phyloP scores from a whole-genome alignment of 768 basidiomycete species.

The Coprinellus micaceus region DNA sequence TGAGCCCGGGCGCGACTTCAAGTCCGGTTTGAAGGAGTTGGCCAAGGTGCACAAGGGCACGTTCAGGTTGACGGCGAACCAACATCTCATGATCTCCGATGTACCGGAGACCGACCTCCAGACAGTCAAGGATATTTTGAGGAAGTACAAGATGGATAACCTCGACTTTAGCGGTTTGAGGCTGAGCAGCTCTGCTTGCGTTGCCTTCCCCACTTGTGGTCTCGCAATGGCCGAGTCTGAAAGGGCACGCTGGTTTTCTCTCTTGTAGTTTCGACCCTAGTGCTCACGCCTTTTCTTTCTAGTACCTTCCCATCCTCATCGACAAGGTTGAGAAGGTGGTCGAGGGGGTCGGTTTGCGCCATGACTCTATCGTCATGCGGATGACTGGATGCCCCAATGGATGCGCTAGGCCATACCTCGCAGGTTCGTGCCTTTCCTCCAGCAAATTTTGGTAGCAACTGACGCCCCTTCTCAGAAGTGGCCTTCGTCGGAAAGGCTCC shows the following conservation, averaged over 20 bases:
- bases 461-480: conserved; percentile 54
- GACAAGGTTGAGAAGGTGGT: conserved; percentile 94
- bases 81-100: conserved; percentile 87
- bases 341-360: conserved; percentile 88
- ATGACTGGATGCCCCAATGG: conserved; percentile 98
- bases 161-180: conserved; percentile 74
- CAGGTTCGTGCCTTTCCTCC: conserved; percentile 45
- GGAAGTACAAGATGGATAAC: conserved; percentile 88
- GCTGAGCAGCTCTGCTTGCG: conserved; percentile 91
- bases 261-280: conserved; percentile 1
- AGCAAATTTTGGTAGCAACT: neutral
- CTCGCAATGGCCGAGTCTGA: conserved; percentile 53
- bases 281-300: conserved; percentile 3
- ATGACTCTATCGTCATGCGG: conserved; percentile 96
- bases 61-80: conserved; percentile 93
- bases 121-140: conserved; percentile 72
- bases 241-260: conserved; percentile 33
- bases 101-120: conserved; percentile 69
- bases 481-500: conserved; percentile 97
- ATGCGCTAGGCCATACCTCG: conserved; percentile 90
- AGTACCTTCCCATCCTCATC: conserved; percentile 90
- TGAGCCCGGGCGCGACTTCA: conserved; percentile 86
- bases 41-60: conserved; percentile 92
- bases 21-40: conserved; percentile 88
- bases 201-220: conserved; percentile 93